Evolutionary conservation across 2,329 filamentous ascomycete genomes (phyloP).

Genomic region (Delphinella strobiligena): DNA sequence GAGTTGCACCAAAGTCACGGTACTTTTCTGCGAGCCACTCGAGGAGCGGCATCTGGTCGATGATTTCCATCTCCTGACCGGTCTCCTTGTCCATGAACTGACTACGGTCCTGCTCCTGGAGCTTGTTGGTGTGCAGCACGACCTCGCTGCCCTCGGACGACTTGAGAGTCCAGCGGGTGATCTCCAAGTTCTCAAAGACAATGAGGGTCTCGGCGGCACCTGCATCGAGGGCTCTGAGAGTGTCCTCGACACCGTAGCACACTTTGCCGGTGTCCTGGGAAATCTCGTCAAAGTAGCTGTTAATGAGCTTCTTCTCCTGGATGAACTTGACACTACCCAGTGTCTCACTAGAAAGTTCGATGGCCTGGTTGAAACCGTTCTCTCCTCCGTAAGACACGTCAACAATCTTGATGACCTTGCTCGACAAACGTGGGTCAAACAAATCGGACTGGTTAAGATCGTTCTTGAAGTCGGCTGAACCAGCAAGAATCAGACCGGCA

Average conservation of each 20-base stretch:
- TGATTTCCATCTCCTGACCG: slow-evolving; percentile 92
- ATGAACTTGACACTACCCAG: slow-evolving; percentile 99
- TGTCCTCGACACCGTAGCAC: slow-evolving; percentile 97
- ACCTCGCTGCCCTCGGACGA: slow-evolving; percentile 59
- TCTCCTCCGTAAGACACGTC: slow-evolving; percentile 98
- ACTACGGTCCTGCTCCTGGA: slow-evolving; percentile 65
- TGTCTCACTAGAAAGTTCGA: slow-evolving; percentile 88
- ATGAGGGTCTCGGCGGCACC: slow-evolving; percentile 91
- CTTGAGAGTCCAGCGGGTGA: slow-evolving; percentile 86
- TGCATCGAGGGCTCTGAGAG: slow-evolving; percentile 88
- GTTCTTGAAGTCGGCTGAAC: slow-evolving; percentile 99
- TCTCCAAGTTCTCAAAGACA: slow-evolving; percentile 93
- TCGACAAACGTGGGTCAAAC: slow-evolving; percentile 82
- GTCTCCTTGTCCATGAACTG: slow-evolving; percentile 93
- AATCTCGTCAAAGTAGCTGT: slow-evolving; percentile 98
- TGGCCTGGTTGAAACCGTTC: slow-evolving; percentile 99
- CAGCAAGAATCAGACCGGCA: slow-evolving; percentile 84
- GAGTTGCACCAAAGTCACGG: slow-evolving; percentile 88
- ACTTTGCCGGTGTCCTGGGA: slow-evolving; percentile 94
- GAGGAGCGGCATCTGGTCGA: slow-evolving; percentile 82
- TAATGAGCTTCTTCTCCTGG: slow-evolving; percentile 99
- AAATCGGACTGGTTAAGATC: slow-evolving; percentile 95
- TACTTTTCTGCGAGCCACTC: slow-evolving; percentile 99
- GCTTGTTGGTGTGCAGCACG: slow-evolving; percentile 78
- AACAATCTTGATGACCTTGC: slow-evolving; percentile 98